Conservation (phyloP, 495 filamentous ascomycete genomes). For the Penicillium turbatum region DNA sequence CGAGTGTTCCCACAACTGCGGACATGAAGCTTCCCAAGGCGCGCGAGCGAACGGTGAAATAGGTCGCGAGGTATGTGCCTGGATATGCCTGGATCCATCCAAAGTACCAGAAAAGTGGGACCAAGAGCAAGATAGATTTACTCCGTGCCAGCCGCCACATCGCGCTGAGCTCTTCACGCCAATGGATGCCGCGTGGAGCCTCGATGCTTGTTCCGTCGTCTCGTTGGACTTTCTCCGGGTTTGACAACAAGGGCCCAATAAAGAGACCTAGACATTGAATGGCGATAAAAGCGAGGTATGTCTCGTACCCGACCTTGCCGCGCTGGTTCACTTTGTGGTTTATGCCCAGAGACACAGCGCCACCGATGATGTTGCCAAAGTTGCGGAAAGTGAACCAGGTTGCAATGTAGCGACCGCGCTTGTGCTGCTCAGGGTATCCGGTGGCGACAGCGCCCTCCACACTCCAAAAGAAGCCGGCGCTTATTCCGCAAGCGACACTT, state of each 20-base stretch:
- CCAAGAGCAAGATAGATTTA: conserved; percentile 46
- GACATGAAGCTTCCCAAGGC: conserved; percentile 46
- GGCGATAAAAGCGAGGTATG: conserved; percentile 50
- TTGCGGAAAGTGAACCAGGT: conserved; percentile 55
- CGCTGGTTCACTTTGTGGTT: conserved; percentile 43
- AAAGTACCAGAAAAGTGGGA: conserved; percentile 49
- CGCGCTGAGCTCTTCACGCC: conserved; percentile 27
- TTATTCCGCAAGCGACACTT: conserved; percentile 49
- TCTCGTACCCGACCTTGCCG: conserved; percentile 50
- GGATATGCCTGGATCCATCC: conserved; percentile 52
- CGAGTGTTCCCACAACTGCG: conserved; percentile 45
- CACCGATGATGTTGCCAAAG: conserved; percentile 51
- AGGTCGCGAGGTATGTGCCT: conserved; percentile 53
- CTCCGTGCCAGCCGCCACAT: conserved; percentile 39
- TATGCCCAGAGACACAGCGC: conserved; percentile 50
- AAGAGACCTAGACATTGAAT: conserved; percentile 49
- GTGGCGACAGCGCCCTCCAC: conserved; percentile 52
- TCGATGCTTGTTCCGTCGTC: conserved; percentile 38
- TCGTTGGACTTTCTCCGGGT: conserved; percentile 51
- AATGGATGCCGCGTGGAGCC: conserved; percentile 36
- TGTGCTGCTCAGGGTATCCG: conserved; percentile 49
- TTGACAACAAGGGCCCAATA: conserved; percentile 45
- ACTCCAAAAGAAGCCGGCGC: conserved; percentile 51
- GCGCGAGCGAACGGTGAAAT: conserved; percentile 52
- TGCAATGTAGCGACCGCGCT: conserved; percentile 50